Base-by-base conservation (phyloP, 2,329 filamentous ascomycete species). In the Nemania sp. region DNA sequence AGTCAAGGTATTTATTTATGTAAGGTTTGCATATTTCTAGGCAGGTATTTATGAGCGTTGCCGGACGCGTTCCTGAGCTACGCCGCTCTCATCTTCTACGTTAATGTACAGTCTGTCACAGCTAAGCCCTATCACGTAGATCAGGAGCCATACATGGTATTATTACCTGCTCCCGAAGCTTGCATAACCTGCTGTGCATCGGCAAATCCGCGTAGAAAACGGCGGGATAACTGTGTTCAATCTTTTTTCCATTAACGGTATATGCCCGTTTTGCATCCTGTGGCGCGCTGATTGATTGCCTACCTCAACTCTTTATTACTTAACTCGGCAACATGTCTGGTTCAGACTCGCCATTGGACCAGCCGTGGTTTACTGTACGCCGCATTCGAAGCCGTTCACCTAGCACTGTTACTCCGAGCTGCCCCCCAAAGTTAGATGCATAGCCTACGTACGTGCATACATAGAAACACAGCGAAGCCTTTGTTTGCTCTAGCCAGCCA, bases 51-150 rank as follows among this genome's bases (percentile, higher is more conserved):
- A 3, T 39, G 54, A 29, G 7, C 25, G 35, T n/a, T 56, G 54
- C 54, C 54, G 54, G 49, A 35, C 42, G n/a, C 18, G 54, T 49
- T 18, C 54, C 35, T 43, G 47, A 50, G 17, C 32, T 37, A 43
- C 47, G 54, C 39, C 54, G 25, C 37, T 50, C 46, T 57, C 42
- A 50, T 43, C 46, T n/a, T 29, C 5, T 11, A 47, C 15, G 18
- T 39, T 18, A 42, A 29, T 29, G 17, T 34, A 34, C 21, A 17
- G 34, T 49, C n/a, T 55, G 21, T 35, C 46, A 42, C 17, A 43
- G 29, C 46, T 45, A 39, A 29, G 32, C 32, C 15, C 34, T 51
- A 32, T 40, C 20, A 11, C 15, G 34, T 21, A 40, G 49, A 51
- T 39, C 34, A 17, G 34, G 11, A 29, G 20, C 34, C 15, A 18